These are phyloP conservation scores for Plasmodium inui DNA, from an alignment of 169 alveolate species.

Conservation along the genomic window DNA sequence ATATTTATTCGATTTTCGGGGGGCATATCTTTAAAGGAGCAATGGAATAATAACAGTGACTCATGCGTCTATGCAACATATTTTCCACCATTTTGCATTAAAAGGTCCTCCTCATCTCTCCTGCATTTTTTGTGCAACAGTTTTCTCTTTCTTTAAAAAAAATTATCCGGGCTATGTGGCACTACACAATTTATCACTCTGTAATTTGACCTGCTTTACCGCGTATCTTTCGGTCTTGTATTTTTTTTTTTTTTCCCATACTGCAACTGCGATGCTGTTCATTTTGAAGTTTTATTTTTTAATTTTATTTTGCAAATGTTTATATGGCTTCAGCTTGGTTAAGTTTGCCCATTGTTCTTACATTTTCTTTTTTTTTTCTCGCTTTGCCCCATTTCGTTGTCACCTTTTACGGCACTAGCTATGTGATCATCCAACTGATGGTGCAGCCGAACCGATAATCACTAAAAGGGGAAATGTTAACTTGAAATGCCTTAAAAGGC, in stretches of 20 bases:
- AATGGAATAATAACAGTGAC: neutral
- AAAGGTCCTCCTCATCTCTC: neutral
- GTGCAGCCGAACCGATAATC: neutral
- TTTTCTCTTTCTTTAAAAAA: neutral
- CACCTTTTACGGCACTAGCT: neutral
- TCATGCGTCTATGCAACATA: neutral
- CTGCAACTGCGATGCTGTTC: neutral
- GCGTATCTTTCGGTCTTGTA: neutral
- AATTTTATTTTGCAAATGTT: neutral
- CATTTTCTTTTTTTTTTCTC: neutral
- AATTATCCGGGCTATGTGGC: neutral
- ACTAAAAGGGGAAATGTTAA: neutral
- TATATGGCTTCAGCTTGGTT: neutral
- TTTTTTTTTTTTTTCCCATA: neutral
- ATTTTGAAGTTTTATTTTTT: neutral
- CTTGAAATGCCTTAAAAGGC: neutral
- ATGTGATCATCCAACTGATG: neutral
- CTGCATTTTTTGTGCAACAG: neutral
- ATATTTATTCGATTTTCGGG: neutral
- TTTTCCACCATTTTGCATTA: neutral
- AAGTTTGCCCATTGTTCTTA: neutral
- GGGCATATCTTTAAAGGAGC: slow-evolving; percentile 1
- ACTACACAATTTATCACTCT: neutral
- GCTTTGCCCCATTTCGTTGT: neutral
- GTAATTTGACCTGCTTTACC: neutral